Conservation (phyloP, 306 rosid genomes). For the Boehmeria nivea region DNA sequence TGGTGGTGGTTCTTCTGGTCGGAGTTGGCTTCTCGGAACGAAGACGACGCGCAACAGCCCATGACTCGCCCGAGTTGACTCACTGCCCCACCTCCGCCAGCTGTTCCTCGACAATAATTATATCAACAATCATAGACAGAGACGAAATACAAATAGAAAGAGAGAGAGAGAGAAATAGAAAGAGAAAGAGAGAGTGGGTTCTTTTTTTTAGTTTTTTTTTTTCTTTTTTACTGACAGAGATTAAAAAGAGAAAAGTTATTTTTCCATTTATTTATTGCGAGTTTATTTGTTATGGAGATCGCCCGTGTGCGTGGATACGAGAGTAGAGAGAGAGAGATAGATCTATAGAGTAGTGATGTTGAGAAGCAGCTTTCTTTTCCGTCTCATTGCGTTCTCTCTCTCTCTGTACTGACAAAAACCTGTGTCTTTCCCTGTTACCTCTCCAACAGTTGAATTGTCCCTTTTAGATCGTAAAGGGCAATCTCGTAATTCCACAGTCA, state of each 20-base stretch:
- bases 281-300: not conserved
- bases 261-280: too few species aligned
- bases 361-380: slow-evolving; percentile 34
- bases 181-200: not conserved
- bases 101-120: slow-evolving; percentile 12
- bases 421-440: slow-evolving; percentile 24
- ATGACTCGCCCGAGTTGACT: slow-evolving; percentile 44
- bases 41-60: slow-evolving; percentile 61
- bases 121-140: slow-evolving; percentile 2
- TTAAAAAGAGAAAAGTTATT: not conserved
- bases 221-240: slow-evolving; percentile 5
- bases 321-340: slow-evolving; percentile 21
- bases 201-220: not conserved
- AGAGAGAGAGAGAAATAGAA: not conserved
- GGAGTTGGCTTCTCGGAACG: slow-evolving; percentile 4
- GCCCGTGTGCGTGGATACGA: slow-evolving; percentile 13
- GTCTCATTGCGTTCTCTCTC: slow-evolving; percentile 22
- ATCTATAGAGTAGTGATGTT: too few species aligned
- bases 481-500: slow-evolving; percentile 14
- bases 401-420: slow-evolving; percentile 40
- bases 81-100: slow-evolving; percentile 19
- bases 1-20: slow-evolving; percentile 6
- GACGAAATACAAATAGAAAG: not conserved
- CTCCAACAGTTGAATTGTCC: slow-evolving; percentile 32
- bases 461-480: slow-evolving; percentile 21